A percentile compares a stretch with the other conserved stretches of the same genome.
Conservation (phyloP, 129 eudicot genomes). For the Artemisia argyi region DNA sequence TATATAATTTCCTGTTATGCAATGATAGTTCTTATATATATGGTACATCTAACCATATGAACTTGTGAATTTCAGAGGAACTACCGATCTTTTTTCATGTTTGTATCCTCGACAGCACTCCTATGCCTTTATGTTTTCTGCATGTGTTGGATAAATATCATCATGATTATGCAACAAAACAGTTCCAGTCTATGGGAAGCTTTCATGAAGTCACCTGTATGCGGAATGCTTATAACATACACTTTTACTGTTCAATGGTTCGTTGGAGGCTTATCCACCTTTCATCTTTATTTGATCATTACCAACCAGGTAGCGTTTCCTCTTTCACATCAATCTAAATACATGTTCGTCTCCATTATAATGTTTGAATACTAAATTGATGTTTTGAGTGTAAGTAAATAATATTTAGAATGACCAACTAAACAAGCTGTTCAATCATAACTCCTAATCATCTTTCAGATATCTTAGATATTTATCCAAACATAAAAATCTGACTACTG, state of each 20-base stretch:
- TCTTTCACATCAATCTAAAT: not conserved
- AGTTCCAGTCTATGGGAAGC: constrained; percentile 39
- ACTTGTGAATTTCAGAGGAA: constrained; percentile 52
- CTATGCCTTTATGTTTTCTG: constrained; percentile 52
- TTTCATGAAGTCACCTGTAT: constrained; percentile 46
- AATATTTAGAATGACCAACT: too few species aligned
- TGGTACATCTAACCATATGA: constrained; percentile 1
- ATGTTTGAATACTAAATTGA: not conserved
- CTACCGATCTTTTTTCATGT: constrained; percentile 62
- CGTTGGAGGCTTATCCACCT: constrained; percentile 61
- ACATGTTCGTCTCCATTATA: not conserved
- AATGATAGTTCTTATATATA: not conserved
- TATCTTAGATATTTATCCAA: too few species aligned
- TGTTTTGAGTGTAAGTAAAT: too few species aligned
- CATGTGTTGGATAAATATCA: constrained; percentile 53
- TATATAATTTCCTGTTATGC: not conserved
- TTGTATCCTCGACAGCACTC: constrained; percentile 49
- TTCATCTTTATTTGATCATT: constrained; percentile 54
- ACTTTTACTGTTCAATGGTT: constrained; percentile 62
- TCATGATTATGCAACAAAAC: constrained; percentile 31
- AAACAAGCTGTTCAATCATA: too few species aligned
- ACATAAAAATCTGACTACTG: too few species aligned
- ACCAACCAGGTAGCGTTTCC: constrained; percentile 57
- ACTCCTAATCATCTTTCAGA: too few species aligned
- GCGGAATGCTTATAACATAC: constrained; percentile 45